Conservation (phyloP, 805 yeast species). For the Schwanniomyces sp. region DNA sequence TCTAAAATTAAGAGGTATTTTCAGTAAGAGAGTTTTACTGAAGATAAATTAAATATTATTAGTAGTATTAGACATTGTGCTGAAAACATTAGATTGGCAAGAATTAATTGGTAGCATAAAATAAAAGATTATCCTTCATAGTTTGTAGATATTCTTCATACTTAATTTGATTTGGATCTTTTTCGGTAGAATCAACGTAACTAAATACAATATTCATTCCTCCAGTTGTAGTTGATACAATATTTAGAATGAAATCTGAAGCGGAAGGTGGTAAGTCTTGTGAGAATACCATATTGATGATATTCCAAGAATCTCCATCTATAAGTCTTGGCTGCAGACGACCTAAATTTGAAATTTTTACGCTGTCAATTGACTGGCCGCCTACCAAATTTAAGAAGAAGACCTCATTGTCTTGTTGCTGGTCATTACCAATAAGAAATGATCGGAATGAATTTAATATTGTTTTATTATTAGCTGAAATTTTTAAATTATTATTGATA, state of each 20-base stretch:
- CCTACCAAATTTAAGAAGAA: constrained; percentile 24
- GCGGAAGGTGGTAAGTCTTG: constrained; percentile 36
- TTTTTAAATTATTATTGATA: constrained; percentile 17
- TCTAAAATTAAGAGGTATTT: too few species aligned
- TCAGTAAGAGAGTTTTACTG: too few species aligned
- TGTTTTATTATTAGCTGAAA: constrained; percentile 17
- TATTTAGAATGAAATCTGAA: constrained; percentile 32
- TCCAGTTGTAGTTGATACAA: constrained; percentile 27
- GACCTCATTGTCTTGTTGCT: constrained; percentile 12
- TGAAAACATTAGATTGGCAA: too few species aligned
- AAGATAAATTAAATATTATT: too few species aligned
- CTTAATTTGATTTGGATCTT: neutral
- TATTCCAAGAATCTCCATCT: constrained; percentile 18
- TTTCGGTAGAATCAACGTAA: constrained; percentile 20
- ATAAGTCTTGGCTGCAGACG: constrained; percentile 19
- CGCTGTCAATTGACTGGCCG: constrained; percentile 26
- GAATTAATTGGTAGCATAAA: neutral
- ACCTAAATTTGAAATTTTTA: constrained; percentile 40
- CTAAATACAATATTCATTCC: constrained; percentile 37
- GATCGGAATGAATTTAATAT: constrained; percentile 21
- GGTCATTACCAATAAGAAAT: constrained; percentile 15
- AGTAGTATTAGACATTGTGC: too few species aligned
- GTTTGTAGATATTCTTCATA: neutral
- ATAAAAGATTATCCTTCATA: neutral
- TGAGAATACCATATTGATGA: constrained; percentile 31